phyloP scores from a whole-genome alignment of 2,329 filamentous ascomycete species.

The Cordyceps cicadae region DNA sequence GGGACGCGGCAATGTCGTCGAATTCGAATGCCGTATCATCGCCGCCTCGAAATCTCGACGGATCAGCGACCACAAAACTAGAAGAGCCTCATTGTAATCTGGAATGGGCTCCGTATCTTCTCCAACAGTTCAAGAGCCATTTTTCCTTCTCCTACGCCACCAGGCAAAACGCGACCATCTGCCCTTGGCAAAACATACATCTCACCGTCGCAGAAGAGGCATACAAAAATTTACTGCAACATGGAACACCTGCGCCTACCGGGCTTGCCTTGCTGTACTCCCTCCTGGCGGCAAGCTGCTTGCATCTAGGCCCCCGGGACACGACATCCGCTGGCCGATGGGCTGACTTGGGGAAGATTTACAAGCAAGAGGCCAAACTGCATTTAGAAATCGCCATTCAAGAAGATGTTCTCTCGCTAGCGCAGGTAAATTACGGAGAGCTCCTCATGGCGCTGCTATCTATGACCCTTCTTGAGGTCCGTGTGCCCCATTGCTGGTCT shows the following conservation, averaged over 20 bases:
- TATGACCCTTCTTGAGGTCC: constrained; percentile 1
- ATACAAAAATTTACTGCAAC: neutral
- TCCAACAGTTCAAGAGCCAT: neutral
- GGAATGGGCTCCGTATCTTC: neutral
- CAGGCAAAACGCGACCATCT: neutral
- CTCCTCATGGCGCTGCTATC: constrained; percentile 5
- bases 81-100: neutral
- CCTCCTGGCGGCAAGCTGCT: neutral
- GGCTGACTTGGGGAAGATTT: neutral
- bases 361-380: neutral
- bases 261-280: neutral
- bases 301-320: neutral
- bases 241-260: neutral
- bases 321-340: neutral
- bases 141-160: neutral
- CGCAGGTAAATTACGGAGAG: neutral
- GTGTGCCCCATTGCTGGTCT: neutral
- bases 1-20: neutral
- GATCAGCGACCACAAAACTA: neutral
- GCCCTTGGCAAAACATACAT: constrained; percentile 1
- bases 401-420: neutral
- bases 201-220: neutral
- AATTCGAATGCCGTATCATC: neutral
- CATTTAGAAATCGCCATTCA: constrained; percentile 1
- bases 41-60: neutral